Percentiles rank a stretch among this genome's conserved stretches.
Evolutionary conservation across 1,284 basidiomycete species (phyloP).

Genomic region (Tylopilus sp.): DNA sequence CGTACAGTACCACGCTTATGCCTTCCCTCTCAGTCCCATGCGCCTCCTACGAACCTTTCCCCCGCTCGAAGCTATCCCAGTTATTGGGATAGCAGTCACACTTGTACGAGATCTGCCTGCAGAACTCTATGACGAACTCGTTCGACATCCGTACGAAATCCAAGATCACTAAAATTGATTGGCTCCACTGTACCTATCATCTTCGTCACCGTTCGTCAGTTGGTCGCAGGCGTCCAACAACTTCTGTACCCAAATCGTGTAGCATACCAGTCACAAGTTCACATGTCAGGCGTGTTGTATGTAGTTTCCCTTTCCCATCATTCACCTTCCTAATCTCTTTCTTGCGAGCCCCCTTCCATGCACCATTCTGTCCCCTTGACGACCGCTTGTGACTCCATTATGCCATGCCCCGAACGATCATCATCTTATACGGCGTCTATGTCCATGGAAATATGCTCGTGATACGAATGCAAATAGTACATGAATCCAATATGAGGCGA

Average conservation of each 20-base stretch:
- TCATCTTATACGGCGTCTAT: conserved; percentile 1
- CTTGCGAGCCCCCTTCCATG: not conserved
- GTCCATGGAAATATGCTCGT: not conserved
- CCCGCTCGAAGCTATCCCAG: conserved; percentile 79
- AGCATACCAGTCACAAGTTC: conserved; percentile 18
- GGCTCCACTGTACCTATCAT: not conserved
- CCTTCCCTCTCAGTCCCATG: conserved; percentile 72
- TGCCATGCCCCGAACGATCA: not conserved
- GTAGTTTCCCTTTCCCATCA: conserved; percentile 2
- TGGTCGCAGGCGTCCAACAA: conserved; percentile 12
- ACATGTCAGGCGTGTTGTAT: conserved; percentile 13
- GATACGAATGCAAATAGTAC: conserved; percentile 4
- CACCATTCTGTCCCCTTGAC: not conserved
- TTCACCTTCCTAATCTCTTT: not conserved
- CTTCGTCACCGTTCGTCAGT: conserved; percentile 1
- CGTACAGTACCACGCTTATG: conserved; percentile 9
- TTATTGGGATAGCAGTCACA: conserved; percentile 90
- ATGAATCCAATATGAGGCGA: conserved; percentile 2
- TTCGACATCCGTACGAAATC: conserved; percentile 82
- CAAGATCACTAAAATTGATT: conserved; percentile 26
- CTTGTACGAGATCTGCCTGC: conserved; percentile 87
- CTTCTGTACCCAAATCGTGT: conserved; percentile 20
- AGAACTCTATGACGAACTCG: conserved; percentile 88
- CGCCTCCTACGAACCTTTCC: conserved; percentile 93
- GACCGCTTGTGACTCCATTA: not conserved